These are phyloP conservation scores for Wickerhamomyces strasburgensis DNA, from an alignment of 805 yeast species.

Conservation along the genomic window DNA sequence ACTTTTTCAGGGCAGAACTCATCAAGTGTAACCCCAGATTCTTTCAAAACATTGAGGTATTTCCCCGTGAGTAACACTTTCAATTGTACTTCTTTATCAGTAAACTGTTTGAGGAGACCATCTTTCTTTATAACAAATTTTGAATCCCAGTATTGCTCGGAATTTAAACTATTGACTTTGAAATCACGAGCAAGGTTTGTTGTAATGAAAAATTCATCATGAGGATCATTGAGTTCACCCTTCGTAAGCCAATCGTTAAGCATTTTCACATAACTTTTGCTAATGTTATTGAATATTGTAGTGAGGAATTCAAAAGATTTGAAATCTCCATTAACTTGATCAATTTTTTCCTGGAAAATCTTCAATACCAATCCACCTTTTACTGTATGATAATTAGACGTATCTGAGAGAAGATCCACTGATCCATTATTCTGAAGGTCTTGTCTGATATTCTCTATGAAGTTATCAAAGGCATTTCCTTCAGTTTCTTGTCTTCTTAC, in stretches of 20 bases:
- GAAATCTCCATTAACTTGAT: constrained; percentile 61
- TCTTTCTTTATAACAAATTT: constrained; percentile 70
- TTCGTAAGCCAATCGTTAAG: constrained; percentile 72
- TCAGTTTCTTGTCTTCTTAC: constrained; percentile 30
- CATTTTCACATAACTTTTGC: constrained; percentile 59
- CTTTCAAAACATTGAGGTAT: constrained; percentile 65
- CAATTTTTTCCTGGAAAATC: constrained; percentile 54
- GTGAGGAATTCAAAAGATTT: constrained; percentile 47
- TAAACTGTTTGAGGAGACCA: constrained; percentile 66
- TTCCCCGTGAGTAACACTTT: constrained; percentile 82
- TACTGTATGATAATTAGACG: constrained; percentile 45
- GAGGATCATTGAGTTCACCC: constrained; percentile 75
- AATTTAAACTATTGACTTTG: constrained; percentile 28
- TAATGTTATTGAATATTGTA: constrained; percentile 50
- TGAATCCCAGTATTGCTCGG: constrained; percentile 69
- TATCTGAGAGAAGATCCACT: constrained; percentile 48
- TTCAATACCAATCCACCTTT: constrained; percentile 77
- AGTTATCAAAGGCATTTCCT: constrained; percentile 36
- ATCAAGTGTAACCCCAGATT: constrained; percentile 42
- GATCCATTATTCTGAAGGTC: constrained; percentile 37
- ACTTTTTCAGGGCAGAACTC: constrained; percentile 23
- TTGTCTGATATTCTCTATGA: constrained; percentile 36
- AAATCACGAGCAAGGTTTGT: constrained; percentile 22
- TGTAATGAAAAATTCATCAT: constrained; percentile 76
- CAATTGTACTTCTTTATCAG: constrained; percentile 45